These are phyloP conservation scores for Aureobasidium vineae DNA, from an alignment of 2,329 filamentous ascomycete species.

Conservation along the genomic window DNA sequence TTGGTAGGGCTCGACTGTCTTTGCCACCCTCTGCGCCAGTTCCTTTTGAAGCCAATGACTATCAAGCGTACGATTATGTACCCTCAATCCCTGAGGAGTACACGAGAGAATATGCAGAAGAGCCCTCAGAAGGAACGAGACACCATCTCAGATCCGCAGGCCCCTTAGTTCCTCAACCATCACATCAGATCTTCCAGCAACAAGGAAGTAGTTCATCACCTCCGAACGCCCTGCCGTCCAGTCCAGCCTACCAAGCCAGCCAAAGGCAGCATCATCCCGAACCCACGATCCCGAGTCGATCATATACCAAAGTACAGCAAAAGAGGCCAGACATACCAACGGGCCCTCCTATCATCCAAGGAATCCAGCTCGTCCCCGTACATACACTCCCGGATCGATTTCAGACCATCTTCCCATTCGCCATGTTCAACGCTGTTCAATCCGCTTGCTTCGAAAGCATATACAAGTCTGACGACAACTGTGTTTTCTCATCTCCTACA, in stretches of 20 bases:
- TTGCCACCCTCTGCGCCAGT: slow-evolving; percentile 31
- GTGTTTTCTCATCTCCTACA: slow-evolving; percentile 78
- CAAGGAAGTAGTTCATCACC: slow-evolving; percentile 14
- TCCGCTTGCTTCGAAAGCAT: slow-evolving; percentile 71
- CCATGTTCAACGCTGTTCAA: slow-evolving; percentile 77
- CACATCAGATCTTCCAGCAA: neutral
- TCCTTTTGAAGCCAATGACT: neutral
- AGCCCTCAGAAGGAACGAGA: neutral
- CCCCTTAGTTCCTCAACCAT: too few relatives aligned
- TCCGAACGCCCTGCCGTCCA: slow-evolving; percentile 34
- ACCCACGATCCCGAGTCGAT: neutral
- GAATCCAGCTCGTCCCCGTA: slow-evolving; percentile 59
- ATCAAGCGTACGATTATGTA: neutral
- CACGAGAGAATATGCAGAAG: neutral
- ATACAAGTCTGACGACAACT: slow-evolving; percentile 68
- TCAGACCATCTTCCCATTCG: slow-evolving; percentile 67
- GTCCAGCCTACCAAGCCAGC: slow-evolving; percentile 43
- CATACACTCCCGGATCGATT: slow-evolving; percentile 67
- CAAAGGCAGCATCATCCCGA: slow-evolving; percentile 33
- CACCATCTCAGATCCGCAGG: neutral
- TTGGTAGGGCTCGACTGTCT: slow-evolving; percentile 42
- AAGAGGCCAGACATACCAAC: neutral
- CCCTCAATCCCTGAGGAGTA: neutral
- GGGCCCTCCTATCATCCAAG: slow-evolving; percentile 51
- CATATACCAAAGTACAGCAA: neutral